Percentiles rank a stretch among this genome's conserved stretches.
phyloP scores from a whole-genome alignment of 345 rosid genomes.

The Lumnitzera racemosa region DNA sequence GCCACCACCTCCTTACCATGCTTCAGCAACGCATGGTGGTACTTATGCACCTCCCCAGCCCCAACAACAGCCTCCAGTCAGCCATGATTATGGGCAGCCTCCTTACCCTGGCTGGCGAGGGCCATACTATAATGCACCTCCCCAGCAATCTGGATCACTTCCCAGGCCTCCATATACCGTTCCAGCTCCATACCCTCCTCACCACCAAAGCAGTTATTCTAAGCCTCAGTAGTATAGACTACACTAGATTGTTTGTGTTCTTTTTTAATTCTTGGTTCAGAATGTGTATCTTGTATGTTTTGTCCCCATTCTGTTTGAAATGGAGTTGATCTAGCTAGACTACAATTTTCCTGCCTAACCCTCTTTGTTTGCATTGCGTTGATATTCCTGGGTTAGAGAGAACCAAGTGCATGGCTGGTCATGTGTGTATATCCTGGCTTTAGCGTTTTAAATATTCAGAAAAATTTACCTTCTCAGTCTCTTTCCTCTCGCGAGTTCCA shows the following conservation, averaged over 20 bases:
- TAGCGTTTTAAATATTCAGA: too few species aligned
- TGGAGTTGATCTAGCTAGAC: background rate
- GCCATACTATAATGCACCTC: constrained; percentile 69
- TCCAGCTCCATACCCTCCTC: constrained; percentile 65
- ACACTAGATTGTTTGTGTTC: background rate
- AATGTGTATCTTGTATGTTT: background rate
- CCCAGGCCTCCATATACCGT: constrained; percentile 82
- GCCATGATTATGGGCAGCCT: constrained; percentile 72
- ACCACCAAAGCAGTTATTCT: constrained; percentile 74
- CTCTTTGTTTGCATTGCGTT: background rate
- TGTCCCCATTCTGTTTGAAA: background rate
- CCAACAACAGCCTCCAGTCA: constrained; percentile 57
- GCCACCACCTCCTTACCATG: constrained; percentile 28
- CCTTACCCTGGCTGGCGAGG: constrained; percentile 91
- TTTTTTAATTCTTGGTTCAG: background rate
- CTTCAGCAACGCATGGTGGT: constrained; percentile 12
- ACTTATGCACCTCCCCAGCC: constrained; percentile 55
- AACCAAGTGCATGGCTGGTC: too few species aligned
- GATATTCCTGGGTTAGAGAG: too few species aligned
- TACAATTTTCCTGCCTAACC: background rate
- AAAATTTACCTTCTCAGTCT: too few species aligned
- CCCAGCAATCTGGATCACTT: constrained; percentile 53
- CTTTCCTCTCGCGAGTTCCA: too few species aligned
- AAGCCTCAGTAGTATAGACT: constrained; percentile 34
- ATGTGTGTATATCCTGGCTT: too few species aligned